Conservation (phyloP, 805 yeast species). For the Cyberlindnera meyerae region DNA sequence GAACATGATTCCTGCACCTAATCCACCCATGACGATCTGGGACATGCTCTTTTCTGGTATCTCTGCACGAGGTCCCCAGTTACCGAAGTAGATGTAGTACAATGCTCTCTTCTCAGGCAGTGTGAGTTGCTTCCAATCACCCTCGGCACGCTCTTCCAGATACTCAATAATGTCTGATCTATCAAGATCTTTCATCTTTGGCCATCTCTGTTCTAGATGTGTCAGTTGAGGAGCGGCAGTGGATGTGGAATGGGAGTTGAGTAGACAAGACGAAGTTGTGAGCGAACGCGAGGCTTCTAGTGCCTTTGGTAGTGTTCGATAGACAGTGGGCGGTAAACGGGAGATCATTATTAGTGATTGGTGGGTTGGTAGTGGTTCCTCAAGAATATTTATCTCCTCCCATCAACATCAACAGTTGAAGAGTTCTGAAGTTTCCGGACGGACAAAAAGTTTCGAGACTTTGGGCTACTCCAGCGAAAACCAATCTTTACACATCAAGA, state of each 20-base stretch:
- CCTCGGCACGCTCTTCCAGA: constrained; percentile 28
- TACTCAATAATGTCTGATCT: constrained; percentile 35
- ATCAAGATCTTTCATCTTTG: constrained; percentile 27
- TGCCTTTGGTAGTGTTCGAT: too few relatives aligned
- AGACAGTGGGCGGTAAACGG: too few relatives aligned
- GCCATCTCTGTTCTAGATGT: constrained; percentile 29
- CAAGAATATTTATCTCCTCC: too few relatives aligned
- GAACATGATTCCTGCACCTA: constrained; percentile 17
- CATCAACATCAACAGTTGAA: too few relatives aligned
- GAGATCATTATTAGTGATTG: too few relatives aligned
- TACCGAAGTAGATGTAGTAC: constrained; percentile 34
- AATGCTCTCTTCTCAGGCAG: constrained; percentile 27
- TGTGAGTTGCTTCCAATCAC: constrained; percentile 29
- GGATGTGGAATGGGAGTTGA: constrained; percentile 1
- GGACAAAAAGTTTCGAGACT: too few relatives aligned
- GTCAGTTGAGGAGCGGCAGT: constrained; percentile 27
- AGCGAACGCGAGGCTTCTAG: too few relatives aligned
- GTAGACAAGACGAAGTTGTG: neutral
- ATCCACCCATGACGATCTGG: constrained; percentile 14
- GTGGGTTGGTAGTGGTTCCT: too few relatives aligned
- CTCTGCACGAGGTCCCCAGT: constrained; percentile 33
- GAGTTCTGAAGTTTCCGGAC: too few relatives aligned
- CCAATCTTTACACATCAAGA: too few relatives aligned
- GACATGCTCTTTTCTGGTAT: constrained; percentile 8
- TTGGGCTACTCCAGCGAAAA: too few relatives aligned